Conservation (phyloP, 306 rosid genomes). For the Quercus agrifolia region DNA sequence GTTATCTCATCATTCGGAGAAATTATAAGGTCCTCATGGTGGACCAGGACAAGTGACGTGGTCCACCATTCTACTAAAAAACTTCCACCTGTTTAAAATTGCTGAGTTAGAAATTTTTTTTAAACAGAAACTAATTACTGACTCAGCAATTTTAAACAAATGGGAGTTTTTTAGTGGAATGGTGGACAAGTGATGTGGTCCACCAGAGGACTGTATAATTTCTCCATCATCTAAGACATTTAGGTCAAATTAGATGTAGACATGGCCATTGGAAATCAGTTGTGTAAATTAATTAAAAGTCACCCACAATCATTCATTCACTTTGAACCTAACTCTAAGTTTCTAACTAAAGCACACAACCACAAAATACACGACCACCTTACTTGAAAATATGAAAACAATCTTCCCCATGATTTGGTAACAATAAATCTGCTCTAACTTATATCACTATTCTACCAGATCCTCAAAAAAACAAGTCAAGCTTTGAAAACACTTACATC, state of each 20-base stretch:
- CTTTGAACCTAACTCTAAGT: not conserved
- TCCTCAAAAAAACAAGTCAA: no score
- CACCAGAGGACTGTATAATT: no score
- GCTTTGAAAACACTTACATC: not conserved
- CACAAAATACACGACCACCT: not conserved
- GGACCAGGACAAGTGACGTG: no score
- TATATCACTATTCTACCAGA: no score
- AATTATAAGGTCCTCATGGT: no score
- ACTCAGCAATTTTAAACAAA: no score
- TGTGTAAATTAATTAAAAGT: not conserved
- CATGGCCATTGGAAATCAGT: constrained; percentile 1
- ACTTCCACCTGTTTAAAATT: no score
- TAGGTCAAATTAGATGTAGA: constrained; percentile 17
- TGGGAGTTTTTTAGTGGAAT: no score
- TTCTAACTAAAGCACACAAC: not conserved
- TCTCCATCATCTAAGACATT: constrained; percentile 66
- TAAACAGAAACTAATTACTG: no score
- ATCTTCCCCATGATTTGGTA: not conserved
- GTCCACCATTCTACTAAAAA: no score
- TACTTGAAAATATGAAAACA: not conserved
- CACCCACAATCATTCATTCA: not conserved
- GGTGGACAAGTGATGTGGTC: no score
- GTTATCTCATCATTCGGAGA: constrained; percentile 89
- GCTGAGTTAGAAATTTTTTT: no score
- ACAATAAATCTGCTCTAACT: not conserved